Evolutionary conservation across 306 rosid species (phyloP), one percentile per base, ranked within the genome.

Genomic region (Leucaena leucocephala): DNA sequence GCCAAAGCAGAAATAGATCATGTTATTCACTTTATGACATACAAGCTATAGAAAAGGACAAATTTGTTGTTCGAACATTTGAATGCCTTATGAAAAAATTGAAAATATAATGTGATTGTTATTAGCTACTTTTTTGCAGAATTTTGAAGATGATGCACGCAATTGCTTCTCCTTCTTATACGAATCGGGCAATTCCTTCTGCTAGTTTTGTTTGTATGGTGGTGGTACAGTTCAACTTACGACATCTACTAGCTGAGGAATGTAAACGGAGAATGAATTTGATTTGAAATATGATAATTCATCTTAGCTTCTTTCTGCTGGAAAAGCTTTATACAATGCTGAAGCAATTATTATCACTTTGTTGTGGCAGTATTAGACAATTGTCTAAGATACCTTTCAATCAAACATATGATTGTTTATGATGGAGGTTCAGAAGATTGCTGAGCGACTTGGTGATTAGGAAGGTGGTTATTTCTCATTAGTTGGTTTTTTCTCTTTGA

Each of bases 151-250:
- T 88, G 89, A 86, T 88, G 91, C 88, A 85, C 79, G 72, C 82
- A 10, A 71, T 90, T 40, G 84, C 92, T 43, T 86, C 81, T 72
- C 86, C 84, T 74, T 75, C 84, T 74, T 75, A 79, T 22, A 91
- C 86, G 81, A 90, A 86, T 77, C 85, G 91, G 82, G 84, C 88
- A 90, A 88, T 79, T 77, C 79, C 86, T 69, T 88, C 91, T 74
- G 87, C 89, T 66, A 88, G 86, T 74, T 86, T 92, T 85, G 89
- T 90, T 58, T 86, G 89, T 82, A 86, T 88, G 90, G 92, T 91
- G 55, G 11, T 22, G 54, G 55, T 44, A 21, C 90, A 89, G 43
- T 86, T 90, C 82, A 88, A 88, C 36, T 82, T 83, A 59, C 88
- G 85, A 21, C 89, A 89, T 83, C 73, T 90, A 64, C 87, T 85